Base-by-base conservation (phyloP, 352 stramenopile species). In the Phytophthora lateralis region DNA sequence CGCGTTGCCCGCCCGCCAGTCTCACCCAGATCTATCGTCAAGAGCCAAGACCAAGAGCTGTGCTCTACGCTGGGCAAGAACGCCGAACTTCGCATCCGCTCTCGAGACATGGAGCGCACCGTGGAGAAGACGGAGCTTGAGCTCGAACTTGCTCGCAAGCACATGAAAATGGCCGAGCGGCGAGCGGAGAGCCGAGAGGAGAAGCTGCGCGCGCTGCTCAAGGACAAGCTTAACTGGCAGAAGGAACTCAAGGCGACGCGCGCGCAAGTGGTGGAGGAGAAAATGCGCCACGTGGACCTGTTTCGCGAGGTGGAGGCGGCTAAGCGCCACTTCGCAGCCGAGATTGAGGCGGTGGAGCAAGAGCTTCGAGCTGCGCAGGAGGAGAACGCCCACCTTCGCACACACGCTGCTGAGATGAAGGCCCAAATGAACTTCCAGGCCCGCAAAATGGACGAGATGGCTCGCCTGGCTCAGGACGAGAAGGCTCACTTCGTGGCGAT, bases 171-270 rank as follows among this genome's bases (percentile, higher is more conserved):
- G 55, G 66, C 69, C 1, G 78, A 89, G 37, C 55, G 79, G 0
- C 73, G 82, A 2, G 75, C 85, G 26, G 70, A 74, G 6, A 90
- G 80, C 20, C 74, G 82, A 15, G 80, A 89, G 26, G 76, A 91
- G 10, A 91, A 90, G 29, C 55, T 90, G 24, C 76, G 76, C 1
- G 71, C 63, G 0, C 26, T 91, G 10, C 56, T 91, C 1, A 87
- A 89, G 38, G 82, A 91, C 43, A 91, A 91, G 38, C 60, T 91
- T n/a, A 71, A 78, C 21, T 87, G 75, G 76, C 75, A 90, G 38
- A 85, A 81, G 17, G 80, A 88, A 41, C 56, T 89, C 21, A 85
- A 89, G 44, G 72, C 78, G 15, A 67, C 79, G 37, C 69, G 78
- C 5, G 75, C 78, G 11, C 76, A 90, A 37, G 75, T 89, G 0